A percentile compares a stretch with the other conserved stretches of the same genome.
These are phyloP conservation scores for Lindgomyces ingoldianus DNA, from an alignment of 495 filamentous ascomycete genomes.

Conservation along the genomic window DNA sequence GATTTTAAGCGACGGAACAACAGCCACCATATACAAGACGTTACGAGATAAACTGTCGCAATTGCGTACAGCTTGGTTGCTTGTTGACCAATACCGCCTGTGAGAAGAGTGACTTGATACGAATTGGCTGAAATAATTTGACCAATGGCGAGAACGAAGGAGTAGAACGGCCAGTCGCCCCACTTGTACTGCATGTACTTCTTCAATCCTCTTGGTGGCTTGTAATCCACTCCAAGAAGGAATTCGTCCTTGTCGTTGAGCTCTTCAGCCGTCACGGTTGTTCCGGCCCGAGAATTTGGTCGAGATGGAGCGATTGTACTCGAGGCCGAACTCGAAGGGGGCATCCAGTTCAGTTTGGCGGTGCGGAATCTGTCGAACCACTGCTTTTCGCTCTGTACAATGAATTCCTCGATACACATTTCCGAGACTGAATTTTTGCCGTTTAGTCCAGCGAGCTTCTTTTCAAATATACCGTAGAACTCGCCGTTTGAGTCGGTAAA, in stretches of 20 bases:
- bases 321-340: background rate
- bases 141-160: slow-evolving; percentile 66
- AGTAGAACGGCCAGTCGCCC: slow-evolving; percentile 72
- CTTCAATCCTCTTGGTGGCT: slow-evolving; percentile 65
- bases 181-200: slow-evolving; percentile 47
- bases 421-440: slow-evolving; percentile 56
- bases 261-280: background rate
- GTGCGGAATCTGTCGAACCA: slow-evolving; percentile 62
- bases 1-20: slow-evolving; percentile 60
- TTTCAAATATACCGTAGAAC: slow-evolving; percentile 60
- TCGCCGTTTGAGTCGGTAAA: slow-evolving; percentile 65
- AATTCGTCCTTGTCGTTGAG: slow-evolving; percentile 49
- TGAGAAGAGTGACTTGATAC: slow-evolving; percentile 68
- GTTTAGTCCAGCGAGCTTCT: slow-evolving; percentile 55
- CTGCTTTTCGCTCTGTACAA: slow-evolving; percentile 64
- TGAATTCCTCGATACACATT: slow-evolving; percentile 64
- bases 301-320: background rate
- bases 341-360: slow-evolving; percentile 49
- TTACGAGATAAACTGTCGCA: slow-evolving; percentile 61
- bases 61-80: slow-evolving; percentile 65
- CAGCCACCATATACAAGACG: slow-evolving; percentile 64
- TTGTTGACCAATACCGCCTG: slow-evolving; percentile 60
- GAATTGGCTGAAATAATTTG: slow-evolving; percentile 69
- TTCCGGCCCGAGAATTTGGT: background rate
- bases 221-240: slow-evolving; percentile 63